Base-by-base conservation (phyloP, 148 eudicot genomes). In the Chenopodium suecicum region DNA sequence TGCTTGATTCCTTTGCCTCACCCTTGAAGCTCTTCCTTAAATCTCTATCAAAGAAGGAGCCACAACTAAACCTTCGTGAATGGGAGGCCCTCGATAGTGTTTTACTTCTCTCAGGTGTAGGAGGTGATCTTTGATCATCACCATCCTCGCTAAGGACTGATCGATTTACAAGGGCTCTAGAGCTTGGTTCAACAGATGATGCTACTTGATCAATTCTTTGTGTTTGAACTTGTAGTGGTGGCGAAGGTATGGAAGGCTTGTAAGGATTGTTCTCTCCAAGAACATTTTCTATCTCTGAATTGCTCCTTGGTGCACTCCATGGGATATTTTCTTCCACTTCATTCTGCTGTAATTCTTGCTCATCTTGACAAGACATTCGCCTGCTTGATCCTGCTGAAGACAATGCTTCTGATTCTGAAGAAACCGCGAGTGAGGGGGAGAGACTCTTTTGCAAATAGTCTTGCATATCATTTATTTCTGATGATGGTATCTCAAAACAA, bases 1-100 rank as follows among this genome's bases (percentile, higher is more conserved):
- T 74, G 52, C 69, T 82, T 34, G 58, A 70, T 75, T 82, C 82
- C 83, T 83, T 82, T 27, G 83, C 78, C 65, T 74, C 84, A 54
- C 64, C 86, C 83, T 76, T 89, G 73, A 77, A 78, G 72, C 86
- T 80, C 80, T 23, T 86, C 76, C 85, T 66, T 77, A 44, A 56
- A 41, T 87, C 89, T 74, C 82, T 87, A 64, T 89, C 90, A 27
- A 83, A 83, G 52, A 87, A 83, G 70, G 87, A 85, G 44, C 88
- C 86, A 82, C 87, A 81, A 81, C 92, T 84, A 66, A 79, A 87
- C 64, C 87, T 63, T 34, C 86, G 87, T 41, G 88, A 81, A 70
- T 85, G 84, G 68, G 86, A 74, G 66, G 77, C 29, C 78, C 73
- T 81, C 2, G 79, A 80, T 79, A 86, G 79, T 54, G 86, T 32